Evolutionary conservation across 805 yeast genomes (phyloP), one percentile per base, ranked within the genome.

Genomic region (Yarrowia osloensis): DNA sequence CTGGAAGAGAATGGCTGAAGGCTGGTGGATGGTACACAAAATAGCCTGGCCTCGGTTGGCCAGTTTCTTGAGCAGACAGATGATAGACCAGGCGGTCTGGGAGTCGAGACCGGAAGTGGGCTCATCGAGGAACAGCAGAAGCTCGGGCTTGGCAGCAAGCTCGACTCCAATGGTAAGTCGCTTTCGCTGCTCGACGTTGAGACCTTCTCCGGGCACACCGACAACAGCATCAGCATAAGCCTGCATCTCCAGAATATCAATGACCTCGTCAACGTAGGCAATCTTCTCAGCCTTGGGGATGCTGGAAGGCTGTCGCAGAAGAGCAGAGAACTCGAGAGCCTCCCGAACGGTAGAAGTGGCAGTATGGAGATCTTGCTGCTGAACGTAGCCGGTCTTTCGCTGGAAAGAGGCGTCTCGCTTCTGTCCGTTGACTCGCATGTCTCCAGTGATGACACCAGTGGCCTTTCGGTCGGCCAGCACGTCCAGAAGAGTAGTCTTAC

Each of bases 11-110:
- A 88, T 81, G 65, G 96, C 93, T 8, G 95, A 89, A 73, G 96
- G 96, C 77, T 89, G 96, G 77, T 89, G 95, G 71, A 89, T 89
- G 26, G 96, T 89, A 80, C 89, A 86, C 74, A 86, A 77, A 73
- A 86, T 85, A 46, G 88, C 88, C 74, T 86, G 88, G 55, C 88
- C 88, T 70, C 82, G 82, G 71, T 81, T 77, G 7, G 88, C 86
- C 68, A 86, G 75, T 70, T 84, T 84, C 75, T 85, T 81, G 84
- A 86, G 80, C 76, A 86, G 79, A 73, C 84, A 82, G 76, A 86
- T 83, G 70, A 86, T 83, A 39, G 88, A 82, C 88, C 88, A 86
- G 15, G 89, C 88, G 50, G 89, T 84, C 75, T 86, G 88, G 22
- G 88, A 86, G 73, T 86, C 89, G 71, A 86, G 77, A 76, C 89